Conservation (phyloP, 306 rosid species). For the Vicia sativa region DNA sequence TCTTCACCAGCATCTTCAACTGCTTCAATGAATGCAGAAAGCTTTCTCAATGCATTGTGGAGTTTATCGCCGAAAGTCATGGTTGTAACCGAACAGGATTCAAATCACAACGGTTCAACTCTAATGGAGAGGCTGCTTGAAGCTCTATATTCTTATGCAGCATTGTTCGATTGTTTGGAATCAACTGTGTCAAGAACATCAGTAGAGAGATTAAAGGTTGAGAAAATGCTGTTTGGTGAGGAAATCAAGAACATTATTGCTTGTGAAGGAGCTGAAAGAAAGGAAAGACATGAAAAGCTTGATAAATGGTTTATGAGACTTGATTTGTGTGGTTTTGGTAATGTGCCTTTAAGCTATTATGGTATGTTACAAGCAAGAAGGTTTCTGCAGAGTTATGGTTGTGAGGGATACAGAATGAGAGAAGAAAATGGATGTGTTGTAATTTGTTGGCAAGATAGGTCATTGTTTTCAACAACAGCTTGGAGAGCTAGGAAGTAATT, state of each 20-base stretch:
- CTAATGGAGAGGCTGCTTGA: conserved; percentile 83
- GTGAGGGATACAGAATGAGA: conserved; percentile 80
- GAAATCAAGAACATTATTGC: conserved; percentile 87
- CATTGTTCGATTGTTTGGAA: conserved; percentile 87
- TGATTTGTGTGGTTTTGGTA: conserved; percentile 68
- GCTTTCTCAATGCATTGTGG: conserved; percentile 77
- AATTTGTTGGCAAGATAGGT: conserved; percentile 82
- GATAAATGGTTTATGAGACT: conserved; percentile 79
- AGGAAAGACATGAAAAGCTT: conserved; percentile 80
- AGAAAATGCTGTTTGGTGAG: conserved; percentile 88
- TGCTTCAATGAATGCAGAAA: conserved; percentile 51
- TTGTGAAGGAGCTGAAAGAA: conserved; percentile 86
- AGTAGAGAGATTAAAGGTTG: conserved; percentile 76
- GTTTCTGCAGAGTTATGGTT: conserved; percentile 70
- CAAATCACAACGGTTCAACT: conserved; percentile 75
- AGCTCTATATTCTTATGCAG: conserved; percentile 80
- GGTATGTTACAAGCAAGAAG: conserved; percentile 73
- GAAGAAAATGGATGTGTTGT: conserved; percentile 71
- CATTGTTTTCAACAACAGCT: conserved; percentile 74
- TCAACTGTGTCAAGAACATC: conserved; percentile 76
- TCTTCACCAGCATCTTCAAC: conserved; percentile 51
- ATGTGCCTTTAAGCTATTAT: conserved; percentile 63
- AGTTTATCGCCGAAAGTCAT: conserved; percentile 76
- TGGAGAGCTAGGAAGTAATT: conserved; percentile 81
- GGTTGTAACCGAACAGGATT: conserved; percentile 84